Percentiles rank a stretch among this genome's conserved stretches.
These are phyloP conservation scores for Musa beccarii DNA, from an alignment of 176 grass and related monocot genomes.

Conservation along the genomic window DNA sequence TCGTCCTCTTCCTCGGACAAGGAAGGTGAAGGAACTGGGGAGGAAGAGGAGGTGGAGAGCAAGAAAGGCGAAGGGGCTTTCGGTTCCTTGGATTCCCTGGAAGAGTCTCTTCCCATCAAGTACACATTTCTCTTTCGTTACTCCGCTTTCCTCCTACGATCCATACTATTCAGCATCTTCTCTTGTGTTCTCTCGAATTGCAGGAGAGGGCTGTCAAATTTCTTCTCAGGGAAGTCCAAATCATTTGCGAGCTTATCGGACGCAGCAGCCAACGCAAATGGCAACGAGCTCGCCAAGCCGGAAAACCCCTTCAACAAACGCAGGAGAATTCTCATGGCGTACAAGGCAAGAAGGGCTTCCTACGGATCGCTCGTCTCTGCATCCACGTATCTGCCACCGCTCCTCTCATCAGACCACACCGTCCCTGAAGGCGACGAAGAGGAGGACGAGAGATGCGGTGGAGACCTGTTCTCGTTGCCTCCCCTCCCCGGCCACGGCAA, in stretches of 20 bases:
- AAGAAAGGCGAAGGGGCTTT: slow-evolving; percentile 13
- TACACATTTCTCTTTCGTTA: slow-evolving; percentile 10
- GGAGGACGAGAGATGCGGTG: slow-evolving; percentile 1
- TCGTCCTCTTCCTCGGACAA: slow-evolving; percentile 25
- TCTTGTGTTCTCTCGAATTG: background rate
- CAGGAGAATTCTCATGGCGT: slow-evolving; percentile 51
- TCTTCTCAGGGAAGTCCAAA: slow-evolving; percentile 88
- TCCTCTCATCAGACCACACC: slow-evolving; percentile 19
- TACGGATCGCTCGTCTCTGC: slow-evolving; percentile 2
- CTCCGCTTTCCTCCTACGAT: background rate
- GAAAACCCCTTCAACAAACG: slow-evolving; percentile 98
- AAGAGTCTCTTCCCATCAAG: slow-evolving; percentile 67
- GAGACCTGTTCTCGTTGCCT: background rate
- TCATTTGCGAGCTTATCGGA: slow-evolving; percentile 76
- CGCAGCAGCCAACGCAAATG: slow-evolving; percentile 22
- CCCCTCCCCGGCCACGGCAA: background rate
- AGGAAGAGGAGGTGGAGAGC: slow-evolving; percentile 24
- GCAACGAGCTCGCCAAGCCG: slow-evolving; percentile 63
- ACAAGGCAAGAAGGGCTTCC: slow-evolving; percentile 42
- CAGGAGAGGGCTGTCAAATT: slow-evolving; percentile 91
- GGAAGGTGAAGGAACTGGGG: slow-evolving; percentile 1
- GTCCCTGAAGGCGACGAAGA: slow-evolving; percentile 1
- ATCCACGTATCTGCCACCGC: slow-evolving; percentile 33
- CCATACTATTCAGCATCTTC: too few relatives aligned
- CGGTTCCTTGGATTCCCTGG: slow-evolving; percentile 43